Conservation (phyloP, 2,329 filamentous ascomycete genomes). For the Cytospora paraplurivora region DNA sequence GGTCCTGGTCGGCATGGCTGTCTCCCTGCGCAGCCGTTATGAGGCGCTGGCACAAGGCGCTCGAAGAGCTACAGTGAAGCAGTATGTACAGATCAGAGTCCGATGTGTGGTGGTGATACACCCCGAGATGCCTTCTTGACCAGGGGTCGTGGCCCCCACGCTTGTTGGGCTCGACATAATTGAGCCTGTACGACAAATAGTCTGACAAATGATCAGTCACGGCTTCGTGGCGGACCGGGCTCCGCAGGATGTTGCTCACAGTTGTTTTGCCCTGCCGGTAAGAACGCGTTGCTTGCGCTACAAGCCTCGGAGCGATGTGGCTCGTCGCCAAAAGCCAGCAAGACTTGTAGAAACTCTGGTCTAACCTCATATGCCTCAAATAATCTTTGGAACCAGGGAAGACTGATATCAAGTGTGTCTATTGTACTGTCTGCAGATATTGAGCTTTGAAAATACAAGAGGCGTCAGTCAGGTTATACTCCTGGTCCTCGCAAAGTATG, state of each 20-base stretch:
- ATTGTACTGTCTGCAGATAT: slow-evolving; percentile 24
- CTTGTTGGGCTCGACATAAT: slow-evolving; percentile 27
- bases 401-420: slow-evolving; percentile 18
- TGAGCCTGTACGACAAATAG: slow-evolving; percentile 27
- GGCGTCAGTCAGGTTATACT: slow-evolving; percentile 2
- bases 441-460: slow-evolving; percentile 1
- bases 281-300: slow-evolving; percentile 22
- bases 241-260: too few species aligned
- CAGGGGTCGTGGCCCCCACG: slow-evolving; percentile 13
- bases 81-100: slow-evolving; percentile 24
- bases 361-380: slow-evolving; percentile 17
- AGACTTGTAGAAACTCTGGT: slow-evolving; percentile 18
- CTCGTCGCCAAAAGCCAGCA: slow-evolving; percentile 27
- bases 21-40: background rate
- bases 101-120: slow-evolving; percentile 26
- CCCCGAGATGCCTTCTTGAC: slow-evolving; percentile 27
- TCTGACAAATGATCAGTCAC: background rate
- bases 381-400: slow-evolving; percentile 9
- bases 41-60: slow-evolving; percentile 7
- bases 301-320: slow-evolving; percentile 27
- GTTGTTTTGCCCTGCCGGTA: background rate
- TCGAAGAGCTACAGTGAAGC: slow-evolving; percentile 22
- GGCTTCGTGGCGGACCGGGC: too few species aligned
- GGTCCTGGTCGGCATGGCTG: background rate
- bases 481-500: background rate